These are phyloP conservation scores for Fusarium zealandicum DNA, from an alignment of 2,329 filamentous ascomycete genomes.

Conservation along the genomic window DNA sequence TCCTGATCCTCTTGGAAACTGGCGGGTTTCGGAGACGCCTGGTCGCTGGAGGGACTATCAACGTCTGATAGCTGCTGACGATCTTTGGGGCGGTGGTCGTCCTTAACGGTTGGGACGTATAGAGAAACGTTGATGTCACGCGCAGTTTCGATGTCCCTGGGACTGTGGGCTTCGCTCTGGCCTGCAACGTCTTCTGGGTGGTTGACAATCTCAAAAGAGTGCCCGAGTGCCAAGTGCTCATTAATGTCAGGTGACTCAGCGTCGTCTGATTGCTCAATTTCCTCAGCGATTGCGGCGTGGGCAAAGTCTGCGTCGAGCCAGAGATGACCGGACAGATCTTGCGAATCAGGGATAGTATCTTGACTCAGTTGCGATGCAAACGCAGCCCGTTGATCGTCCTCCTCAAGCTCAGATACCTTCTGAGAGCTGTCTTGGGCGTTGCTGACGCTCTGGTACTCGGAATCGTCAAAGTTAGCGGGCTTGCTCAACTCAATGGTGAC, in stretches of 20 bases:
- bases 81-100: background rate
- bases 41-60: background rate
- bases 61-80: background rate
- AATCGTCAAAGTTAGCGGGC: constrained; percentile 43
- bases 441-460: constrained; percentile 47
- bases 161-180: background rate
- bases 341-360: constrained; percentile 54
- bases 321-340: constrained; percentile 45
- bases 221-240: background rate
- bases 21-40: background rate
- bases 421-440: constrained; percentile 42
- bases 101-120: background rate
- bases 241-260: background rate
- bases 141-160: background rate
- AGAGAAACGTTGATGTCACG: background rate
- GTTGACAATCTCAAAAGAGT: background rate
- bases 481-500: constrained; percentile 45
- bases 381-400: constrained; percentile 44
- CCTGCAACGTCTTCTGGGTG: background rate
- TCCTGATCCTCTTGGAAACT: background rate
- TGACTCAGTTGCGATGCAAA: constrained; percentile 46
- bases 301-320: constrained; percentile 24
- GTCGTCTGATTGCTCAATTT: constrained; percentile 4
- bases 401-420: constrained; percentile 46
- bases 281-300: background rate